Evolutionary conservation across 2,329 filamentous ascomycete species (phyloP).

Genomic region (Thielaviopsis populi): DNA sequence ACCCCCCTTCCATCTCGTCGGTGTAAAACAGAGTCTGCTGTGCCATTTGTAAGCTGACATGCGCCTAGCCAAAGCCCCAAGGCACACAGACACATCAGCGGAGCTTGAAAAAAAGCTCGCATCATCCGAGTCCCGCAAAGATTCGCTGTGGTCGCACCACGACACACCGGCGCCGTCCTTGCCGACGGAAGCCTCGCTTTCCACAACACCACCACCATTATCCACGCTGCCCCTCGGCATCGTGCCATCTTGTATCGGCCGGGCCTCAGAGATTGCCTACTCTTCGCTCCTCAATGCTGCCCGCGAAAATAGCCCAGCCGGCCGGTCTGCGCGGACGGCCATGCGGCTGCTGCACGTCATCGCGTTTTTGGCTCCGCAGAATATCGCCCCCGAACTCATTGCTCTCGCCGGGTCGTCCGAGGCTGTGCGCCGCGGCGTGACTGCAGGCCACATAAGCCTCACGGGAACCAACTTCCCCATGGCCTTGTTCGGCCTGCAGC

Average conservation of each 20-base stretch:
- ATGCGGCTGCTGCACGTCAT: background rate
- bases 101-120: background rate
- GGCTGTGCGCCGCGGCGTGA: background rate
- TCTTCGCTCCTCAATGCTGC: slow-evolving; percentile 1
- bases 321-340: background rate
- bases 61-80: background rate
- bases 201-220: background rate
- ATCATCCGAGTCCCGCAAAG: background rate
- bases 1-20: too few species aligned
- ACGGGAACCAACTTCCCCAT: background rate
- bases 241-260: background rate
- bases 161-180: background rate
- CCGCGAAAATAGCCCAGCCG: background rate
- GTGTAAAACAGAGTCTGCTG: too few species aligned
- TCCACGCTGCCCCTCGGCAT: background rate
- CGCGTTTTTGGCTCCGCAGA: background rate
- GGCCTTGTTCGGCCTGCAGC: background rate
- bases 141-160: background rate
- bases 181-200: background rate
- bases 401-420: background rate
- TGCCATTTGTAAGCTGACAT: background rate
- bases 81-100: background rate
- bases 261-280: background rate
- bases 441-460: background rate
- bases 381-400: background rate